phyloP scores from a whole-genome alignment of 495 filamentous ascomycete species.

The Daldinia concentrica region DNA sequence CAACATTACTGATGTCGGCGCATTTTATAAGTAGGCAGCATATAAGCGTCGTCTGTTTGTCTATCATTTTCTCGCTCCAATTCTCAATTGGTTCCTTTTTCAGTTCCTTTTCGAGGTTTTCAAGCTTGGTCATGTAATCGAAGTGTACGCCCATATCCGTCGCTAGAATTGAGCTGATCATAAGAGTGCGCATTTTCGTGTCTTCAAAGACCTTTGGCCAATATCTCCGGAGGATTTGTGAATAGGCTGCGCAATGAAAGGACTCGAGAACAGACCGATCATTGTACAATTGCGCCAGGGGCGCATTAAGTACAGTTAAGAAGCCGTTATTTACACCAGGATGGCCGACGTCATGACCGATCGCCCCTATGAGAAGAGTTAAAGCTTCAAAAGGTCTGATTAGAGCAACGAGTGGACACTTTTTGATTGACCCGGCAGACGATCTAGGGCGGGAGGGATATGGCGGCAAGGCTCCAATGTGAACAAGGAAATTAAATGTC shows the following conservation, averaged over 20 bases:
- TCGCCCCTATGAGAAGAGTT: constrained; percentile 89
- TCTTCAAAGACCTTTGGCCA: constrained; percentile 86
- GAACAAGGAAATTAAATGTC: constrained; percentile 88
- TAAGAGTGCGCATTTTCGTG: constrained; percentile 79
- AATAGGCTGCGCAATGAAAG: constrained; percentile 97
- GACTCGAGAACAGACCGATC: constrained; percentile 96
- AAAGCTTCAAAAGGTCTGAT: constrained; percentile 86
- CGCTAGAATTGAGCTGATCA: constrained; percentile 94
- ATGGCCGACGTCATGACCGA: constrained; percentile 97
- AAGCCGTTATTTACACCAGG: constrained; percentile 99
- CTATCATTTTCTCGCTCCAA: constrained; percentile 75
- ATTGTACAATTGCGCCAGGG: constrained; percentile 97
- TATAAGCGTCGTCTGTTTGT: constrained; percentile 76
- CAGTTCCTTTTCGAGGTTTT: constrained; percentile 77
- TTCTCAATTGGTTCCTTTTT: constrained; percentile 69
- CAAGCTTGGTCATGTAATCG: constrained; percentile 89
- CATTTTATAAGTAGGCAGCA: constrained; percentile 96
- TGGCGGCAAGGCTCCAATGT: constrained; percentile 78
- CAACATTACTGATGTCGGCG: constrained; percentile 98
- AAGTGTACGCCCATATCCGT: constrained; percentile 98
- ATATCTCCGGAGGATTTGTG: constrained; percentile 90
- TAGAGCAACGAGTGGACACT: constrained; percentile 73
- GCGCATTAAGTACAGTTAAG: constrained; percentile 89
- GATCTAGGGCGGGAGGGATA: constrained; percentile 55
- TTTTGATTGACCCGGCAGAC: constrained; percentile 36